Percentiles rank a stretch among this genome's conserved stretches.
Conservation (phyloP, 2,329 filamentous ascomycete genomes). For the Rosellinia necatrix region DNA sequence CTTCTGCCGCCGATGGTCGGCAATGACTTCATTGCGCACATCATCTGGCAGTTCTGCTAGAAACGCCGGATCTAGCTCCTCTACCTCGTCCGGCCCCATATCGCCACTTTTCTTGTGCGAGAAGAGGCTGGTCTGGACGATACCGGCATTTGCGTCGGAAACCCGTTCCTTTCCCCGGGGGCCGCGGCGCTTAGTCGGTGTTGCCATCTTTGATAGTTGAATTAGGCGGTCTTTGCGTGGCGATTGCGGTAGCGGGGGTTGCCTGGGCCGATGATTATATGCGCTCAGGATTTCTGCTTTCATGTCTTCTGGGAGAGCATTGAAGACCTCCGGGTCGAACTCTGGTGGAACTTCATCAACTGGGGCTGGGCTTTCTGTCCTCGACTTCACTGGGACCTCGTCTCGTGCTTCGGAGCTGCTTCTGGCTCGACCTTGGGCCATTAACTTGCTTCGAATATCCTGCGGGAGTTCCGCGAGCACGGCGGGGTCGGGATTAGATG, state of each 20-base stretch:
- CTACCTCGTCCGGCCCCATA: conserved; percentile 42
- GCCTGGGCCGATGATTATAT: conserved; percentile 55
- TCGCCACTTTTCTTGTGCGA: conserved; percentile 43
- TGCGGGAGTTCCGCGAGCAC: conserved; percentile 81
- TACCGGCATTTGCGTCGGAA: conserved; percentile 58
- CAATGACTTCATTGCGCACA: conserved; percentile 76
- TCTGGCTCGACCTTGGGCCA: conserved; percentile 56
- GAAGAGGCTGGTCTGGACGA: conserved; percentile 77
- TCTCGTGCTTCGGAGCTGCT: conserved; percentile 35
- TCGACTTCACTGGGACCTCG: conserved; percentile 42
- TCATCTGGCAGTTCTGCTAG: conserved; percentile 83
- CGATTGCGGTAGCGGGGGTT: conserved; percentile 51
- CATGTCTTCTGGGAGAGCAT: conserved; percentile 82
- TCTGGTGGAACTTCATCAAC: conserved; percentile 66
- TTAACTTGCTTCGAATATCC: conserved; percentile 79
- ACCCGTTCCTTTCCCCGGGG: conserved; percentile 54
- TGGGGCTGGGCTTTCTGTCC: conserved; percentile 45
- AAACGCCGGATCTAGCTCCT: conserved; percentile 70
- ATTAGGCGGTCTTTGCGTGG: conserved; percentile 61
- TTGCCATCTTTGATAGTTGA: conserved; percentile 56
- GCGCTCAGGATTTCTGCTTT: conserved; percentile 80
- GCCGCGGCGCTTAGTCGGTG: conserved; percentile 69
- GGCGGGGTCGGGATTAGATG: conserved; percentile 78
- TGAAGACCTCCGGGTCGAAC: conserved; percentile 82
- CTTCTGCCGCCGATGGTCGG: conserved; percentile 70